Evolutionary conservation across 1,139 yeast genomes (phyloP).

Genomic region (Yamadazyma dendronema): DNA sequence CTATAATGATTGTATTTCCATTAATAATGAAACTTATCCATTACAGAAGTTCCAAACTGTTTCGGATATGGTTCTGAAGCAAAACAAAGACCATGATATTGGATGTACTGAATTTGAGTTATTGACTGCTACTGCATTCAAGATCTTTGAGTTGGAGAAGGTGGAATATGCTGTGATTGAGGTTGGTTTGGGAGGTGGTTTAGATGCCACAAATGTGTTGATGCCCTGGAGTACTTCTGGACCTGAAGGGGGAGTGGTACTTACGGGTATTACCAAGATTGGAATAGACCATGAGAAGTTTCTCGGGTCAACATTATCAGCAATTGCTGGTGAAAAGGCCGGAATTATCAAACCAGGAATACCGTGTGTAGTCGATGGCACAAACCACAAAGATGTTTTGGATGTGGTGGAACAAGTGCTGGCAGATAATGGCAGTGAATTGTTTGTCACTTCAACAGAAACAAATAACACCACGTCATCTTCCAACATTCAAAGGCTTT

Average conservation of each 20-base stretch:
- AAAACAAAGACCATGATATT: slow-evolving; percentile 37
- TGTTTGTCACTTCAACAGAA: neutral
- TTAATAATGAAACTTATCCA: slow-evolving; percentile 59
- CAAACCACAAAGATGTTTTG: slow-evolving; percentile 2
- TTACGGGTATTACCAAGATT: slow-evolving; percentile 77
- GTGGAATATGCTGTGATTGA: slow-evolving; percentile 79
- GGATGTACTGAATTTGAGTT: slow-evolving; percentile 87
- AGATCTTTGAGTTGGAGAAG: slow-evolving; percentile 57
- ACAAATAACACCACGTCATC: slow-evolving; percentile 5
- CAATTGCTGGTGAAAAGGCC: slow-evolving; percentile 76
- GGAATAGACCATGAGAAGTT: slow-evolving; percentile 81
- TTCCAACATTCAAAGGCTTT: slow-evolving; percentile 1
- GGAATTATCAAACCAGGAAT: slow-evolving; percentile 69
- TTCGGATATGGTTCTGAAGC: slow-evolving; percentile 34
- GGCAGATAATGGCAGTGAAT: neutral
- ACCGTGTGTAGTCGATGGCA: slow-evolving; percentile 50
- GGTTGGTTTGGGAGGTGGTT: slow-evolving; percentile 86
- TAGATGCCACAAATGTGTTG: slow-evolving; percentile 80
- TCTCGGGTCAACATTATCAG: slow-evolving; percentile 60
- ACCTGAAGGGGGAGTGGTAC: slow-evolving; percentile 44
- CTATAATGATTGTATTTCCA: slow-evolving; percentile 71
- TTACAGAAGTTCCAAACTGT: slow-evolving; percentile 43
- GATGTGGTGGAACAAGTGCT: neutral
- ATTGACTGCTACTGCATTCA: slow-evolving; percentile 78
- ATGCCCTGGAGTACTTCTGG: slow-evolving; percentile 23